Percentiles rank a stretch among this genome's conserved stretches.
Conservation (phyloP, 2,329 filamentous ascomycete species). For the Ascochyta lentis region DNA sequence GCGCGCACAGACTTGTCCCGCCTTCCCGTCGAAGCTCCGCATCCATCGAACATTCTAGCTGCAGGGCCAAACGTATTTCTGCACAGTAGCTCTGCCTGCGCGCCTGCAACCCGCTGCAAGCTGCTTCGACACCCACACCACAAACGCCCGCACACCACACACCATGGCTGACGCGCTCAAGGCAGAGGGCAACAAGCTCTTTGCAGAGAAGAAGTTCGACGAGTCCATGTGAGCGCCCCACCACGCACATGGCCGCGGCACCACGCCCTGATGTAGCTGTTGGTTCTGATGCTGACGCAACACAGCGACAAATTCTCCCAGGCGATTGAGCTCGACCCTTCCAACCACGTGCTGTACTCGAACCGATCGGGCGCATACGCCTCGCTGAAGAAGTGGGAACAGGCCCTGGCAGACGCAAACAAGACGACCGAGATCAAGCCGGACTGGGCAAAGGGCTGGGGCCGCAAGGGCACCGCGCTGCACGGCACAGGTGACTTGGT, state of each 20-base stretch:
- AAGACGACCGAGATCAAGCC: slow-evolving; percentile 96
- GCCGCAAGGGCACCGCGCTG: slow-evolving; percentile 87
- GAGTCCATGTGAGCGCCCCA: slow-evolving; percentile 81
- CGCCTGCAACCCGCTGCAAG: slow-evolving; percentile 15
- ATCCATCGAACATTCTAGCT: slow-evolving; percentile 49
- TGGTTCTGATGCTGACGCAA: slow-evolving; percentile 19
- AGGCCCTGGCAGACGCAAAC: slow-evolving; percentile 85
- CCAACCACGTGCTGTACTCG: slow-evolving; percentile 96
- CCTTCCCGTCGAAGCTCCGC: slow-evolving; percentile 30
- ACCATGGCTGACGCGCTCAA: slow-evolving; percentile 83
- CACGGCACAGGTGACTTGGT: slow-evolving; percentile 88
- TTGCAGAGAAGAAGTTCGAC: slow-evolving; percentile 94
- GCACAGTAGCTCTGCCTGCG: slow-evolving; percentile 34
- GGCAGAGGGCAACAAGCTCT: slow-evolving; percentile 97
- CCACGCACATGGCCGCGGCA: slow-evolving; percentile 9
- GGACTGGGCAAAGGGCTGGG: slow-evolving; percentile 98
- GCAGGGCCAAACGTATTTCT: slow-evolving; percentile 42
- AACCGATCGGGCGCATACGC: slow-evolving; percentile 90
- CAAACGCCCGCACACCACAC: slow-evolving; percentile 6
- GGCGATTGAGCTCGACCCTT: slow-evolving; percentile 85
- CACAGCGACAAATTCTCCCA: slow-evolving; percentile 89
- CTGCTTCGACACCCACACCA: slow-evolving; percentile 7
- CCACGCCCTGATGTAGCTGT: not conserved
- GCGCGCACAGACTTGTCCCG: slow-evolving; percentile 20
- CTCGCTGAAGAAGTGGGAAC: slow-evolving; percentile 85